These are phyloP conservation scores for Inosperma sp. DNA, from an alignment of 768 basidiomycete species.

Conservation along the genomic window DNA sequence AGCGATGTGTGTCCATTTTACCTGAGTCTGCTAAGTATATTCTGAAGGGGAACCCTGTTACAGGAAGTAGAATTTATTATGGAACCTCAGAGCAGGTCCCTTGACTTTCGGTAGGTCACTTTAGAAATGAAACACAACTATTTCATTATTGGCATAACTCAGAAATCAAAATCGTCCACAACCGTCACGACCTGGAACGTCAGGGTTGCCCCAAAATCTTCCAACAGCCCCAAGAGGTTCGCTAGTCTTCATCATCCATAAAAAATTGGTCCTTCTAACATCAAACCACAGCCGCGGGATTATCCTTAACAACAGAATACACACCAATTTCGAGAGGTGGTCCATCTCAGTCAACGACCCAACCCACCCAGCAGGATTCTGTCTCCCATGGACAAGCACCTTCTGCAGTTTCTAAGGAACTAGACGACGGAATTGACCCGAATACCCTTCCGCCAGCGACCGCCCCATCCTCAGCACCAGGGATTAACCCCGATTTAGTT, in stretches of 20 bases:
- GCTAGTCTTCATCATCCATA: background rate
- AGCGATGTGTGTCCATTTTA: slow-evolving; percentile 43
- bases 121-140: background rate
- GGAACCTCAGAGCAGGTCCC: slow-evolving; percentile 67
- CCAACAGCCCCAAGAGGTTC: slow-evolving; percentile 18
- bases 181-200: slow-evolving; percentile 7
- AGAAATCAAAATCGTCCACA: slow-evolving; percentile 23
- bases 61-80: slow-evolving; percentile 91
- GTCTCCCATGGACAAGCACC: slow-evolving; percentile 11
- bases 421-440: slow-evolving; percentile 57
- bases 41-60: background rate
- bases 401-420: slow-evolving; percentile 9
- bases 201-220: slow-evolving; percentile 6
- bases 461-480: slow-evolving; percentile 78
- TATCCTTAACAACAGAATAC: slow-evolving; percentile 77
- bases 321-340: slow-evolving; percentile 65
- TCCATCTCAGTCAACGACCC: slow-evolving; percentile 24
- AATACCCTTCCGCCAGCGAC: slow-evolving; percentile 58
- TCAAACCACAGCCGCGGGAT: slow-evolving; percentile 35
- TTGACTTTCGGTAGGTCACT: slow-evolving; percentile 63
- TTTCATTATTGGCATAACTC: too few relatives aligned
- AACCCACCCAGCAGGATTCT: slow-evolving; percentile 13
- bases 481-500: slow-evolving; percentile 61
- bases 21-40: background rate
- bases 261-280: background rate